Percentiles rank a stretch among this genome's conserved stretches.
These are phyloP conservation scores for Coccinonectria pachysandricola DNA, from an alignment of 2,329 filamentous ascomycete genomes.

Conservation along the genomic window DNA sequence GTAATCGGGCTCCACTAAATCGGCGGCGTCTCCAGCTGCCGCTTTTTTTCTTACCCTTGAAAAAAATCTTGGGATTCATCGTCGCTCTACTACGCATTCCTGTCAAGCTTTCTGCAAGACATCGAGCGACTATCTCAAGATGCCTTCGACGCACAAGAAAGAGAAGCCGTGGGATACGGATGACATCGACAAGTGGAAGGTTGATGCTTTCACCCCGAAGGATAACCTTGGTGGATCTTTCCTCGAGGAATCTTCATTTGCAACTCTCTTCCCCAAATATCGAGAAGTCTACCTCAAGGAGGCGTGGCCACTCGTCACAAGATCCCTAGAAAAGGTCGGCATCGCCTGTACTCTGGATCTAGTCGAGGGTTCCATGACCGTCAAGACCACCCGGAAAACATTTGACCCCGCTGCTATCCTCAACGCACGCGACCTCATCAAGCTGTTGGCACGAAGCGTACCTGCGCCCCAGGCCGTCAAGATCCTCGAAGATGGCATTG, in stretches of 20 bases:
- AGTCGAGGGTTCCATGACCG: constrained; percentile 92
- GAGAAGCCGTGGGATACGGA: constrained; percentile 95
- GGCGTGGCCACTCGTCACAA: constrained; percentile 85
- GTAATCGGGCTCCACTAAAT: no score
- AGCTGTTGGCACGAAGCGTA: constrained; percentile 81
- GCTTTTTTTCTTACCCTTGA: constrained; percentile 4
- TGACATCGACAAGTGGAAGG: constrained; percentile 95
- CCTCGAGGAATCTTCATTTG: constrained; percentile 85
- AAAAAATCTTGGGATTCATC: constrained; percentile 11
- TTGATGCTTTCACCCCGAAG: constrained; percentile 73
- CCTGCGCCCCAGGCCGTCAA: constrained; percentile 89
- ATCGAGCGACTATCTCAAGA: no score
- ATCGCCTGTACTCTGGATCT: constrained; percentile 89
- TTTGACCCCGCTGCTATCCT: constrained; percentile 88
- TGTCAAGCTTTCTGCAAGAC: no score
- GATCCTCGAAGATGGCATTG: constrained; percentile 84
- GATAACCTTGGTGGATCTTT: constrained; percentile 83
- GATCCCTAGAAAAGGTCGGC: constrained; percentile 73
- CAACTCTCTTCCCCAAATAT: constrained; percentile 86
- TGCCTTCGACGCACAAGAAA: constrained; percentile 83
- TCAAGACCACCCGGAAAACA: constrained; percentile 87
- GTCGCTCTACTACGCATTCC: no score
- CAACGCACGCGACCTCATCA: constrained; percentile 89
- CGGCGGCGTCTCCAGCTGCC: constrained; percentile 1
- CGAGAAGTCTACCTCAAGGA: constrained; percentile 89